Evolutionary conservation across 176 grass and related monocot species (phyloP).

Genomic region (Cymbopogon citratus): DNA sequence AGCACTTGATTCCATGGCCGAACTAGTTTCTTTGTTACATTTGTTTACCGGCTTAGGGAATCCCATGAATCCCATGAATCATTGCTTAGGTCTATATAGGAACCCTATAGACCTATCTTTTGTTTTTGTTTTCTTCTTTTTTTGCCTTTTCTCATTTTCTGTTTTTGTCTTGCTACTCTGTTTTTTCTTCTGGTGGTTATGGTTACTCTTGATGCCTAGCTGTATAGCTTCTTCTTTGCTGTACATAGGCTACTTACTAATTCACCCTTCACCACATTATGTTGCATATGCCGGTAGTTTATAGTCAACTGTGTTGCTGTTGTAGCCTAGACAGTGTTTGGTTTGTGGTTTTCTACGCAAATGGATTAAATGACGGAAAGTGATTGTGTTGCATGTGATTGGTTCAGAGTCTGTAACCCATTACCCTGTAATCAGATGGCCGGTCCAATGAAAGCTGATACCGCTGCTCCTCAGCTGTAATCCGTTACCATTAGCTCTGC

Average conservation of each 20-base stretch:
- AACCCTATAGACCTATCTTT: background rate
- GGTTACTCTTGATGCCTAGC: background rate
- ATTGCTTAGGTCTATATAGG: background rate
- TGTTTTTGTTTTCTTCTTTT: background rate
- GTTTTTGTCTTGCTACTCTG: background rate
- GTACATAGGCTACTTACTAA: background rate
- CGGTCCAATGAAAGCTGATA: too few species aligned
- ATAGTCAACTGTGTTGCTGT: background rate
- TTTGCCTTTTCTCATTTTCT: background rate
- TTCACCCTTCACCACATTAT: background rate
- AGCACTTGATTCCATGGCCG: background rate
- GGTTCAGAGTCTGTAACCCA: too few species aligned
- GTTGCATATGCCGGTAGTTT: background rate
- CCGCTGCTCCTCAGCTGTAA: too few species aligned
- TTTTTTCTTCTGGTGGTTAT: background rate
- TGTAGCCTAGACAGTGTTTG: background rate
- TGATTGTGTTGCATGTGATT: too few species aligned
- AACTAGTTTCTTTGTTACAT: slow-evolving; percentile 1
- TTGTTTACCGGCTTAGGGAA: background rate
- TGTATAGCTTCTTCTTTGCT: background rate
- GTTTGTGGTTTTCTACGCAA: too few species aligned
- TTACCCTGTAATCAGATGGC: too few species aligned
- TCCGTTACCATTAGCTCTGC: too few species aligned
- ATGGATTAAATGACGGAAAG: too few species aligned
- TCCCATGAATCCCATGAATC: background rate